phyloP scores from a whole-genome alignment of 2,329 filamentous ascomycete genomes.

The Ceratocystis eucalypticola region DNA sequence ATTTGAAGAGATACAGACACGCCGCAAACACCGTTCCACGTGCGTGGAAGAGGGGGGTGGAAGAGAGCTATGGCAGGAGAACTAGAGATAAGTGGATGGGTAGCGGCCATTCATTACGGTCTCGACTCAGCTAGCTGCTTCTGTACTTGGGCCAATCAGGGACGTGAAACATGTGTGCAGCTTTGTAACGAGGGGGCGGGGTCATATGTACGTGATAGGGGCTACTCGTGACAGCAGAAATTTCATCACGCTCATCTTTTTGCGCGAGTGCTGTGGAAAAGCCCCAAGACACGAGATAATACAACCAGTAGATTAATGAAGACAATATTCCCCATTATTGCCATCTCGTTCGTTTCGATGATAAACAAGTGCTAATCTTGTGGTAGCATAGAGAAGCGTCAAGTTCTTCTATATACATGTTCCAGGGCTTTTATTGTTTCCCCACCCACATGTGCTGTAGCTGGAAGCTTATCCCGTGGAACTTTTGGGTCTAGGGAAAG shows the following conservation, averaged over 20 bases:
- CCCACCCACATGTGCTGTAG: too few relatives aligned
- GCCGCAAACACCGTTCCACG: neutral
- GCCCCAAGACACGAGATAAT: neutral
- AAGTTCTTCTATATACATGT: neutral
- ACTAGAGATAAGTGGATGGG: neutral
- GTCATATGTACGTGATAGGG: neutral
- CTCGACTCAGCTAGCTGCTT: neutral
- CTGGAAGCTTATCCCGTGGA: neutral
- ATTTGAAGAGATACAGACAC: neutral
- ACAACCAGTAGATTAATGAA: neutral
- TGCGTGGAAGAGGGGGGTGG: neutral
- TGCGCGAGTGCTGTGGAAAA: neutral
- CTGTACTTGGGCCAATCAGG: neutral
- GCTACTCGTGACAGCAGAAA: neutral
- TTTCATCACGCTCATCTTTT: neutral
- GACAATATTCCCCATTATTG: neutral
- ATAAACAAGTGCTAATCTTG: neutral
- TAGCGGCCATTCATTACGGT: neutral
- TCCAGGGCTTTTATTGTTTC: too few relatives aligned
- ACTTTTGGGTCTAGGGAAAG: neutral
- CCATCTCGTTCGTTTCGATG: neutral
- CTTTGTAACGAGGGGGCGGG: neutral
- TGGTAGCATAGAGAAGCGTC: neutral
- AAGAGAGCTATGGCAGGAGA: neutral
- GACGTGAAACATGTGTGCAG: neutral